A percentile compares a stretch with the other conserved stretches of the same genome.
Conservation (phyloP, 2,329 filamentous ascomycete species). For the Fusarium sulawesiense region DNA sequence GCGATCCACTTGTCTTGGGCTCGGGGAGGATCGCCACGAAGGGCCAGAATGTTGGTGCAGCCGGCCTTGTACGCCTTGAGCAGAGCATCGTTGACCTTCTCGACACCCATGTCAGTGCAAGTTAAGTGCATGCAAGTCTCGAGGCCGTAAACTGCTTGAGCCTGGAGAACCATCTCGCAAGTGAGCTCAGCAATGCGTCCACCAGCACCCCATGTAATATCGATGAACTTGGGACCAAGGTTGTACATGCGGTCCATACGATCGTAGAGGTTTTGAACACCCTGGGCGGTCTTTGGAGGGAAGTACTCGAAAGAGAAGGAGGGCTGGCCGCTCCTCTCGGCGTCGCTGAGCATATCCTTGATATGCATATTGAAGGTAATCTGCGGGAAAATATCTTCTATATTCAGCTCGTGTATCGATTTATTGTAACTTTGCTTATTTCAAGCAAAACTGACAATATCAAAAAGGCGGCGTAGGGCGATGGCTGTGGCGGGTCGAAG, state of each 20-base stretch:
- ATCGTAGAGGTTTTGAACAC: conserved; percentile 99
- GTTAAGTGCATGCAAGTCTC: conserved; percentile 99
- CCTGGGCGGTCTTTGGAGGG: conserved; percentile 95
- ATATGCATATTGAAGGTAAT: conserved; percentile 82
- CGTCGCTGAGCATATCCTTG: conserved; percentile 86
- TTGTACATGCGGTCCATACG: conserved; percentile 99
- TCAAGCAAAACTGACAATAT: neutral
- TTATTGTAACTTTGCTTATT: conserved; percentile 6
- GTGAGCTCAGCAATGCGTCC: conserved; percentile 91
- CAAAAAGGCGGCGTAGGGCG: neutral
- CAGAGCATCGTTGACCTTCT: conserved; percentile 90
- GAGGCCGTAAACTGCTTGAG: conserved; percentile 93
- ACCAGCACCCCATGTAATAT: conserved; percentile 98
- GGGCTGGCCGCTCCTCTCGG: conserved; percentile 80
- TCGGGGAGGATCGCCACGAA: conserved; percentile 92
- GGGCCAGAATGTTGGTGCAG: conserved; percentile 95
- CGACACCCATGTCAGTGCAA: conserved; percentile 96
- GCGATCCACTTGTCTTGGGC: conserved; percentile 95
- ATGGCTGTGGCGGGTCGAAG: conserved; percentile 29
- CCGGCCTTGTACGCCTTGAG: conserved; percentile 91
- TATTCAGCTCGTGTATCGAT: neutral
- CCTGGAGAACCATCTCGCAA: conserved; percentile 96
- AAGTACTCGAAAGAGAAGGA: conserved; percentile 99
- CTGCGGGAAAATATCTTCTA: neutral
- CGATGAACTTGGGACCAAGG: conserved; percentile 93